Conservation (phyloP, 1,284 basidiomycete species). For the Neolentinus lepideus region DNA sequence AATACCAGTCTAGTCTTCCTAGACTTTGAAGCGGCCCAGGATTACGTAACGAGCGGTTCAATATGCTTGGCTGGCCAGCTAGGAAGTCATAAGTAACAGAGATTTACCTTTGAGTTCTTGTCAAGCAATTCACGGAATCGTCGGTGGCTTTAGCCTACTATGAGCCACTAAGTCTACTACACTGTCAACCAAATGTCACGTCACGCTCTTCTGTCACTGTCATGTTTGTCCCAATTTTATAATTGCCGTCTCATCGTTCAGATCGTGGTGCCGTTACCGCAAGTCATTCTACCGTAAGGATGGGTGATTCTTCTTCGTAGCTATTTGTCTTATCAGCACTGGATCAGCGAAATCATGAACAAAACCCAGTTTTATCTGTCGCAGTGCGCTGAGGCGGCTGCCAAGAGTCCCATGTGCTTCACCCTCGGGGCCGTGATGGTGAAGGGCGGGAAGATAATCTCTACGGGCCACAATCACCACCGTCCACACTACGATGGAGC, state of each 20-base stretch:
- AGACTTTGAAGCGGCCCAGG: no score
- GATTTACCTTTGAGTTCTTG: no score
- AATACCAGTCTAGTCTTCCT: no score
- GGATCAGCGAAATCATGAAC: slow-evolving; percentile 24
- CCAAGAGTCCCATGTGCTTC: slow-evolving; percentile 47
- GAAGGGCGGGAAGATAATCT: slow-evolving; percentile 51
- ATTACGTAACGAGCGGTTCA: no score
- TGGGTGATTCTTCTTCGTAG: not conserved
- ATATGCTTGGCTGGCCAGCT: no score
- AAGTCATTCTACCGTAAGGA: not conserved
- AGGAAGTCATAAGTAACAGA: no score
- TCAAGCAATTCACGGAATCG: no score
- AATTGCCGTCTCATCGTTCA: not conserved
- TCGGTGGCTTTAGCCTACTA: no score
- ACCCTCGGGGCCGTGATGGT: slow-evolving; percentile 50
- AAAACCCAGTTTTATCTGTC: slow-evolving; percentile 48
- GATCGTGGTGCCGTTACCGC: not conserved
- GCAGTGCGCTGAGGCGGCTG: slow-evolving; percentile 42
- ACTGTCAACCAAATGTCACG: not conserved
- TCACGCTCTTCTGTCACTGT: not conserved
- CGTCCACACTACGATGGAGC: slow-evolving; percentile 45
- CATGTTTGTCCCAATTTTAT: no score
- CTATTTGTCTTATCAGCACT: not conserved
- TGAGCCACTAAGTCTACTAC: not conserved
- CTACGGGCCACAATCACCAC: slow-evolving; percentile 47